Evolutionary conservation across 352 stramenopile species (phyloP), one percentile per base, ranked within the genome.

Genomic region (Globisporangium perplexum): DNA sequence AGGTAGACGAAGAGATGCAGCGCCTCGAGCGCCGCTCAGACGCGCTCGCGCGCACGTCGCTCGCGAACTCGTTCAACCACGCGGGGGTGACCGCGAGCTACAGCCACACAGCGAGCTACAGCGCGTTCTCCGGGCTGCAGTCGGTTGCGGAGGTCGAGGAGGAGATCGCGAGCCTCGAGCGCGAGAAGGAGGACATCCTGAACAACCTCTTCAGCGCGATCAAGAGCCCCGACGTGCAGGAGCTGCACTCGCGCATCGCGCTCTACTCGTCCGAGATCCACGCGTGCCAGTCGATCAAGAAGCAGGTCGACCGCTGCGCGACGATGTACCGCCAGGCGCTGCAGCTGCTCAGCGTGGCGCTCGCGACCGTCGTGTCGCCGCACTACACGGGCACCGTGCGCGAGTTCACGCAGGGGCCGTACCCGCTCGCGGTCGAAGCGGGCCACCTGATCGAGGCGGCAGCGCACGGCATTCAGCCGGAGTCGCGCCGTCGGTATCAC

Each of bases 231-330:
- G 75, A 85, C 12, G 77, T 82, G 20, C 66, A 89, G 53, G 77
- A 88, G 35, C 53, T 94, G 22, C 75, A 94, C 56, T 62, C 79
- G 22, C 77, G 80, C 23, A 78, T 94, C 51, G 74, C 79, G 6
- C 72, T 86, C 39, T 88, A 79, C 51, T 76, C 76, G 5, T 88
- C 79, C 5, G 83, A 94, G 59, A 86, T 90, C 58, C 86, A 89
- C 55, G 83, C 83, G 0, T 78, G 80, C 31, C 68, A 86, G 44
- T 87, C 71, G 49, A 77, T 88, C 3, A 69, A 80, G 52, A 88
- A 88, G 52, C 83, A 94, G 60, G 74, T 89, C 7, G 77, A 90
- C n/a, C 68, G 74, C 10, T 70, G 77, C 22, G 76, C 86, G 47
- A 69, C 65, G 14, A 65, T 86, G 65, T 94, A 91, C 55, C 81